phyloP scores from a whole-genome alignment of 78 protist species.

The Dictyostelium firmibasis region DNA sequence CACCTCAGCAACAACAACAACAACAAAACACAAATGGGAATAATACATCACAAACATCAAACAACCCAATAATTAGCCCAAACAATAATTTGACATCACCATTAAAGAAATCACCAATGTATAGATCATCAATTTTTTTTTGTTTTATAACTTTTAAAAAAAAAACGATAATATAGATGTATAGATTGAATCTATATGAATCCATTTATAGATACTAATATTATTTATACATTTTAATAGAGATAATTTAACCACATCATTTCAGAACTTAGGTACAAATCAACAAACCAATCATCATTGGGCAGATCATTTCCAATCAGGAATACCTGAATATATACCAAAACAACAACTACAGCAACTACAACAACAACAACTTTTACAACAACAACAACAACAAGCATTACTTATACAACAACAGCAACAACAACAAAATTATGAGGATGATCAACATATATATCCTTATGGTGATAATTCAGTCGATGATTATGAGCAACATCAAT shows the following conservation, averaged over 20 bases:
- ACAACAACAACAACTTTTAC: background rate
- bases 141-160: too few relatives aligned
- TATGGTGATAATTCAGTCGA: background rate
- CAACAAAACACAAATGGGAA: background rate
- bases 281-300: conserved; percentile 20
- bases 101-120: background rate
- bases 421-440: conserved; percentile 10
- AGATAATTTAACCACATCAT: background rate
- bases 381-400: background rate
- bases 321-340: conserved; percentile 22
- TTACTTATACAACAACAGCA: background rate
- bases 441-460: background rate
- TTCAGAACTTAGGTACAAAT: background rate
- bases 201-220: background rate
- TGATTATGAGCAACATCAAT: conserved; percentile 2
- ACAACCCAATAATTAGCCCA: background rate
- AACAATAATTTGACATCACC: background rate
- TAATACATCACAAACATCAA: background rate
- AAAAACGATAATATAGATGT: too few relatives aligned
- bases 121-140: background rate
- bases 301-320: conserved; percentile 15
- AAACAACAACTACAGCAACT: conserved; percentile 2
- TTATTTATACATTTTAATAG: background rate
- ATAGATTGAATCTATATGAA: too few relatives aligned
- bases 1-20: background rate